A percentile compares a stretch with the other conserved stretches of the same genome.
Conservation (phyloP, 768 basidiomycete genomes). For the Russula foetens region DNA sequence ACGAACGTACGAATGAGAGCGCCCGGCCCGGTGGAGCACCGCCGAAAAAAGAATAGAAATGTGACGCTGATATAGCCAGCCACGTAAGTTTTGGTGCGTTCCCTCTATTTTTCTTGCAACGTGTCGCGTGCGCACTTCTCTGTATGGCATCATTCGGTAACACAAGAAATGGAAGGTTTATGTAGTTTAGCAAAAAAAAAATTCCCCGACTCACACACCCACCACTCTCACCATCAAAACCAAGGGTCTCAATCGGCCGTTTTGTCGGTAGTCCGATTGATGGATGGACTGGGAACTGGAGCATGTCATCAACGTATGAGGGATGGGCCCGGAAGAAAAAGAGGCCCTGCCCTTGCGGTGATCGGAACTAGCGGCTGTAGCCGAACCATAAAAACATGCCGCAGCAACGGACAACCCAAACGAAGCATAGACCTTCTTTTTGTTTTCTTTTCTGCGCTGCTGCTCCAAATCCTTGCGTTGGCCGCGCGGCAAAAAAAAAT, state of each 20-base stretch:
- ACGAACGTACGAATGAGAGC: neutral
- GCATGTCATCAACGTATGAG: no score
- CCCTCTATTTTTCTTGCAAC: neutral
- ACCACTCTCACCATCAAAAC: neutral
- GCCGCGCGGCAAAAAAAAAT: no score
- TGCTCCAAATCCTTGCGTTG: neutral
- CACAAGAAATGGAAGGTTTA: constrained; percentile 7
- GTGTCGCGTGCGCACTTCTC: neutral
- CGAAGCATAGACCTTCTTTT: neutral
- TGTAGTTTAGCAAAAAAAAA: neutral
- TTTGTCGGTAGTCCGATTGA: no score
- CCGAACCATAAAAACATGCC: neutral
- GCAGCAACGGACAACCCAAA: neutral
- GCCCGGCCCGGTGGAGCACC: neutral
- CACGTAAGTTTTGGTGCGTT: neutral
- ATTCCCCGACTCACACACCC: neutral
- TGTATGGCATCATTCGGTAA: constrained; percentile 8
- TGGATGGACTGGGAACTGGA: no score
- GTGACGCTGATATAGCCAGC: neutral
- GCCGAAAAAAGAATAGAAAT: neutral
- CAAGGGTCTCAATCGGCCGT: neutral
- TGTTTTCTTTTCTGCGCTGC: neutral
- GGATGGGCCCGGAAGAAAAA: no score
- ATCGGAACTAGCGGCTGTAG: constrained; percentile 7
- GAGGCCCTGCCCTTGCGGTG: constrained; percentile 6